Evolutionary conservation across 306 rosid genomes (phyloP), one percentile per base, ranked within the genome.

Genomic region (Cyclanthera cordifolia): DNA sequence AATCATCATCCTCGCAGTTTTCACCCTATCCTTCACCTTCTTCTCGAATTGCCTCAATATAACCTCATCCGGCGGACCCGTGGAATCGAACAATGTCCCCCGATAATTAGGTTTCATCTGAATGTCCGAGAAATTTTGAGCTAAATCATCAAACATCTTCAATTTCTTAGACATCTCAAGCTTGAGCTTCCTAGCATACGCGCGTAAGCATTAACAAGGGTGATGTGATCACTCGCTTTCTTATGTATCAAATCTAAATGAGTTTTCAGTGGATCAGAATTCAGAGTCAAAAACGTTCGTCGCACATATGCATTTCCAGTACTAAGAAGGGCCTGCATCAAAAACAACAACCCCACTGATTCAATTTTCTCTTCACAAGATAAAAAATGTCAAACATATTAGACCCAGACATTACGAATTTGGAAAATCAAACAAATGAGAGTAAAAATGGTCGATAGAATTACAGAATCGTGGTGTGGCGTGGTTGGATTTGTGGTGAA

Each of bases 121-220:
- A 76, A 94, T 79, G 63, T 88, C 86, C 9, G 91, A 79, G 73
- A 94, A 80, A 76, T 82, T 84, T 20, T 54, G 82, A 1, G 99
- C 95, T 78, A 94, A 74, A 51, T 90, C 99, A 82, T 90, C 93
- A 76, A 94, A 94, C 90, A 83, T 73, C 81, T 73, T 85, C 88
- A 94, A 72, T 15, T 94, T 96, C 81, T 80, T 86, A 73, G 96
- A 86, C 68, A 87, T 94, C 58, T 94, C 99, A 74, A 94, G 94
- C 91, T 94, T 94, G 67, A 94, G 96, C 90, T 88, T 94, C 86
- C 99, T 90, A 11, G 99, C 99, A 75, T 94, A 94, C 3, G 96
- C 88, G 97, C 94, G 75, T 94, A 94, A 1, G 99, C 97, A 86
- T 94, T 94, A 75, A 94, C 97, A 48, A 94, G 84, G 21, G 95